Evolutionary conservation across 2,329 filamentous ascomycete genomes (phyloP), one percentile per base, ranked within the genome.

Genomic region (Ophiostoma sp.): DNA sequence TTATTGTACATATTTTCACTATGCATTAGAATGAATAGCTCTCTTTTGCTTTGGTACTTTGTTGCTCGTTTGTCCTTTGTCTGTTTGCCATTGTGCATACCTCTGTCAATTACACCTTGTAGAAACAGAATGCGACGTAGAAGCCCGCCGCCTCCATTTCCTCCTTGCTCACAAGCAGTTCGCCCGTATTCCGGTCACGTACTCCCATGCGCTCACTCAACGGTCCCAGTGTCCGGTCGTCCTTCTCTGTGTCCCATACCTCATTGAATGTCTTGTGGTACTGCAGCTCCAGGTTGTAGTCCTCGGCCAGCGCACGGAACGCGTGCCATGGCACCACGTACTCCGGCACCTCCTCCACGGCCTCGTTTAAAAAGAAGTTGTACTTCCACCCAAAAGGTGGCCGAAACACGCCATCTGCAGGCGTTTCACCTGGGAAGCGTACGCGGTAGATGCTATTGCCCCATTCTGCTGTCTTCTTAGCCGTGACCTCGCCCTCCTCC

Each of bases 271-370:
- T 86, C 78, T 94, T 94, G 75, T 96, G 91, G 76, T 97, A 99
- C 78, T 97, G 90, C 74, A 98, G 80, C 77, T 99, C 95, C 6
- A 99, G 86, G 74, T 97, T 97, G 82, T 94, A 99, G 76, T 98
- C 93, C 76, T 97, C 93, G 18, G 95, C 95, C 74, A 98, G 82
- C 40, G 92, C 93, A 79, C 95, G 91, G 81, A 99, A 98, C 0
- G 93, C 93, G 77, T 97, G 93, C 94, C 95, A 99, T 0, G 95
- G 95, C 1, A 99, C 95, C 1, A 99, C 94, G 76, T 97, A 99
- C 80, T 99, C 95, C 2, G 95, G 94, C 7, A 97, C 92, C 76
- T 93, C 91, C 77, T 98, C 94, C 27, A 99, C 95, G 0, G 95
- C 95, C 79, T 99, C 95, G 74, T 95, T 89, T 68, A 99, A 87